Evolutionary conservation across 345 rosid genomes (phyloP), one percentile per base, ranked within the genome.

Genomic region (Ricinus communis): DNA sequence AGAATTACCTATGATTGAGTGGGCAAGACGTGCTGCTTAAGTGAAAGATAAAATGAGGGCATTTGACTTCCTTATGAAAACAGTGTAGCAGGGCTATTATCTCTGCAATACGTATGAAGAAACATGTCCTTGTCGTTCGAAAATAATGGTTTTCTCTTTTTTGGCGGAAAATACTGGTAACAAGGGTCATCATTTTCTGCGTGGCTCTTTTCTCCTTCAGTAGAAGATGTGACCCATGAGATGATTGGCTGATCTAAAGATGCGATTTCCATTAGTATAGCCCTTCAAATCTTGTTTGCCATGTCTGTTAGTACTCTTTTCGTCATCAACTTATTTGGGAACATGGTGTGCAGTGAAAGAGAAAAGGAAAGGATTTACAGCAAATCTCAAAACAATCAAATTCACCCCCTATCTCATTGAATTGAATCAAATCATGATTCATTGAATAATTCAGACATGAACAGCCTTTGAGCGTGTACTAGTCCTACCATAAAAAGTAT

Each of bases 241-340:
- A 10, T 57, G 62, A 40, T 40, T 62, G n/a, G 66, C 49, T 8
- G 8, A 30, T 58, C 40, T 14, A 58, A 58, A 31, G 41, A 62
- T 62, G 49, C 28, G 30, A 40, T n/a, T 62, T 36, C 65, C 65
- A 61, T n/a, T n/a, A 62, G 36, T 10, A 38, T 19, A 62, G 40
- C 40, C 49, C 27, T 40, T 38, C 66, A 62, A 62, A 62, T 62
- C 36, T 24, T 64, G 68, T 64, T 46, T 43, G 36, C 53, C 68
- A 24, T 64, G 36, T 46, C 22, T 36, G 43, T 21, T 5, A 8
- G 21, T n/a, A 18, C 24, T 59, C 14, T 53, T 24, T 1, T 55
- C 60, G 25, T 55, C 33, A 12, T 27, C 60, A 12, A 12, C 47
- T 43, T 43, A 43, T 4, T 43, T 43, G 47, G 8, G 8, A 43